Evolutionary conservation across 192 early-diverging fungal species (phyloP), one percentile per base, ranked within the genome.

Genomic region (Backusella liffmaniae): DNA sequence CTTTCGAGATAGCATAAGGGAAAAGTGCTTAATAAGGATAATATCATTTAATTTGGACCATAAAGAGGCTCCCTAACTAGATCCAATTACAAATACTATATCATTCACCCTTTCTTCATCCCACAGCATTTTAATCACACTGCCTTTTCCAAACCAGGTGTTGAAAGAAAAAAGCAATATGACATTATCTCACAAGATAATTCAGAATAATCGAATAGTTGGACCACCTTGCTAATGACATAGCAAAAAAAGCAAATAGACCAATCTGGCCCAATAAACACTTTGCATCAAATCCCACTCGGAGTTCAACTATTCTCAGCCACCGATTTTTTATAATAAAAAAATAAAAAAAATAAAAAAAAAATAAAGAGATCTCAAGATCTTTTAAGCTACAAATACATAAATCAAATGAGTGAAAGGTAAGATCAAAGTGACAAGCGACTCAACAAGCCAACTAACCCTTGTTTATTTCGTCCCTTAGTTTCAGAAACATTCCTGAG

Each of bases 401-500:
- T 7, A 69, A 23, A 36, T 21, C 34, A 36, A 36, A 36, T 37
- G 35, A 37, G 34, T n/a, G 66, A 67, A 15, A 67, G 35, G 35
- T 36, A 67, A 67, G 35, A 67, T 36, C 18, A 37, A 69, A 0
- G 1, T 21, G 18, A 5, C 32, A 42, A 69, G 9, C 8, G 10
- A 29, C 9, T 41, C 8, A 3, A 23, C n/a, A n/a, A 41, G 8
- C 26, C 4, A 21, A 42, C 39, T 69, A 0, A 39, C 32, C 32
- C 32, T 49, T 49, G 4, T 67, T 42, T 32, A 41, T 59, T 23
- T 29, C 10, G 37, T 39, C 56, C 66, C 46, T 62, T 79, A 84
- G 83, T 74, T 76, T 82, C 69, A 78, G 76, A 66, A 70, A 84
- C 72, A 84, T 81, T 67, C 84, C 85, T 86, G 83, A 83, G 66